Evolutionary conservation across 2,329 filamentous ascomycete species (phyloP), one percentile per base, ranked within the genome.

Genomic region (Aschersonia sp.): DNA sequence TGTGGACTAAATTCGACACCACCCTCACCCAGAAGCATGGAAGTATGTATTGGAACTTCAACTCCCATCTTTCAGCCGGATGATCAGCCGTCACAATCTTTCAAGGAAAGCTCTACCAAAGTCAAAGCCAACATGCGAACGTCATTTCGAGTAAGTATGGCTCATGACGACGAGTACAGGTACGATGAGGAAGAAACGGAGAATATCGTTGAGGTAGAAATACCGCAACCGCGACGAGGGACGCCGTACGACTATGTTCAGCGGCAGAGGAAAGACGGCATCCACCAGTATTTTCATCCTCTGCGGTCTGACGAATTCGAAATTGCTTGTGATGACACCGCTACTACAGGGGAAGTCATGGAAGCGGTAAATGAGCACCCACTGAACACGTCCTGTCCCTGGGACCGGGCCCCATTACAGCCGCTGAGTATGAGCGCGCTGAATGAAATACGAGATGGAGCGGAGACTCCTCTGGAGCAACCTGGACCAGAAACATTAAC

Each of bases 291-390:
- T 51, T 61, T 66, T 40, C 56, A 51, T 30, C 52, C 56, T 5
- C 52, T 47, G 12, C 47, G 48, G 9, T 48, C 52, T 10, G 44
- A 55, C 12, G 54, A 56, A 20, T 62, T 66, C 42, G 51, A 61
- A 20, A 66, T 66, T 53, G 60, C 60, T 45, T 58, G 52, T 30
- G 64, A 66, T 52, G 55, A 62, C 38, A 65, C 63, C 12, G 61
- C 61, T 41, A 64, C 57, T n/a, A 20, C 9, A 1, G 32, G 10
- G 30, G 32, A 35, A 9, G 5, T n/a, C 3, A 3, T 20, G n/a
- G 40, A 35, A 40, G 9, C 35, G 4, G 4, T 20, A 6, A 35
- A n/a, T 4, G 20, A 30, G n/a, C 9, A 7, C 2, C 30, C 40
- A 30, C n/a, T 40, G 6, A 20, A 9, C 5, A 20, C 40, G 1